Conservation (phyloP, 257 asterid genomes). For the Gynochthodes officinalis region DNA sequence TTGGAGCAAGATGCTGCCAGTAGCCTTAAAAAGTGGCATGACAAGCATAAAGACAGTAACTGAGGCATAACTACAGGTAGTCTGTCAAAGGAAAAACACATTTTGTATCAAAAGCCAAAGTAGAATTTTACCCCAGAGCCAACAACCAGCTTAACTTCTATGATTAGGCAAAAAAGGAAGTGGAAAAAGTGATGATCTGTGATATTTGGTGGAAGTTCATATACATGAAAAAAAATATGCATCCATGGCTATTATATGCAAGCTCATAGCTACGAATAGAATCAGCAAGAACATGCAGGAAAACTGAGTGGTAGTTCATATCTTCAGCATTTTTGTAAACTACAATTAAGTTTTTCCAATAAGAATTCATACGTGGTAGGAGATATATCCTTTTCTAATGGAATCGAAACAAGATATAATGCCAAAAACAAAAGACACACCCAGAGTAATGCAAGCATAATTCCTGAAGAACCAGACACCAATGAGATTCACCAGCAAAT, state of each 20-base stretch:
- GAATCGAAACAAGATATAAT: neutral
- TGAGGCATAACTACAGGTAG: conserved; percentile 41
- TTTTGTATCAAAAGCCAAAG: conserved; percentile 3
- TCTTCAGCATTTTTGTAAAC: conserved; percentile 93
- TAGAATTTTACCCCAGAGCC: conserved; percentile 72
- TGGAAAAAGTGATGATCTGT: no score
- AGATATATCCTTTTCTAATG: neutral
- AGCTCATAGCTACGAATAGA: conserved; percentile 81
- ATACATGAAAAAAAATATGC: neutral
- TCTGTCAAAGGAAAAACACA: neutral
- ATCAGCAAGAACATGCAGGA: conserved; percentile 93
- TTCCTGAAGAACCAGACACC: conserved; percentile 98
- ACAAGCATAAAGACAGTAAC: conserved; percentile 82
- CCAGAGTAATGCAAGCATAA: conserved; percentile 88
- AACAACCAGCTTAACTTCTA: no score
- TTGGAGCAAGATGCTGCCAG: conserved; percentile 81
- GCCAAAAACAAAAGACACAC: conserved; percentile 40
- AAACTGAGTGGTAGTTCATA: conserved; percentile 92
- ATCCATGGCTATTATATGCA: neutral
- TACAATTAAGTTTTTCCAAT: conserved; percentile 30
- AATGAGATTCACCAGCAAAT: conserved; percentile 90
- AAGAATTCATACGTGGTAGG: neutral
- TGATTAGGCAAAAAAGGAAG: no score
- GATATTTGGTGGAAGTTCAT: neutral
- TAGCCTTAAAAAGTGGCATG: conserved; percentile 84